Evolutionary conservation across 176 grass and related monocot genomes (phyloP), one percentile per base, ranked within the genome.

Genomic region (Tillandsia leiboldiana): DNA sequence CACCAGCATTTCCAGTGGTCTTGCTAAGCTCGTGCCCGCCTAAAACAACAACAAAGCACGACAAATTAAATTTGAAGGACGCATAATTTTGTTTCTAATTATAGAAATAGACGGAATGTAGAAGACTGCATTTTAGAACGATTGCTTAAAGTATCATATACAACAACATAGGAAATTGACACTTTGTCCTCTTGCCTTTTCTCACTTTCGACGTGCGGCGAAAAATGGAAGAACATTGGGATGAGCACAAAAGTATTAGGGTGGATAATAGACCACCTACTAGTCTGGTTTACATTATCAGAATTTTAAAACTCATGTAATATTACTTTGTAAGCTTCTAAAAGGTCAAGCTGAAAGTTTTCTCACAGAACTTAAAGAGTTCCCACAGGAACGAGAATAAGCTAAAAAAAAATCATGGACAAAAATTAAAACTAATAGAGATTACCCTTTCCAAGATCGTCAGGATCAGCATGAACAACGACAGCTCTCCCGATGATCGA

Each of bases 401-500:
- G 56, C 22, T 3, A 12, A 6, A 52, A 52, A 52, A 10, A 48
- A n/a, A 11, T 10, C 33, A 15, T 8, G 12, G 48, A 15, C 2
- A 20, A 17, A 15, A 9, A 23, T 61, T 23, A 61, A 17, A n/a
- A 61, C 48, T 18, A 66, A 72, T 12, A 70, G 84, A 63, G 15
- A 73, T 83, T 91, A 91, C 84, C 88, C 58, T 51, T 79, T 70
- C 88, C 88, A 63, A 91, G 75, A 50, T 91, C 88, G 81, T 87
- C 88, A 73, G 74, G 28, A 73, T 91, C 88, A 70, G 84, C 81
- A 79, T 91, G 88, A 73, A 91, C 78, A 51, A 91, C 84, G 50
- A 91, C 75, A 70, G 84, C 78, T 66, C 88, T 87, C 72, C 88
- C 84, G 28, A 87, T 56, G 73, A 91, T 81, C 63, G 84, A 91